Base-by-base conservation (phyloP, 371 early-diverging fungal species). In the Basidiobolus meristosporus region DNA sequence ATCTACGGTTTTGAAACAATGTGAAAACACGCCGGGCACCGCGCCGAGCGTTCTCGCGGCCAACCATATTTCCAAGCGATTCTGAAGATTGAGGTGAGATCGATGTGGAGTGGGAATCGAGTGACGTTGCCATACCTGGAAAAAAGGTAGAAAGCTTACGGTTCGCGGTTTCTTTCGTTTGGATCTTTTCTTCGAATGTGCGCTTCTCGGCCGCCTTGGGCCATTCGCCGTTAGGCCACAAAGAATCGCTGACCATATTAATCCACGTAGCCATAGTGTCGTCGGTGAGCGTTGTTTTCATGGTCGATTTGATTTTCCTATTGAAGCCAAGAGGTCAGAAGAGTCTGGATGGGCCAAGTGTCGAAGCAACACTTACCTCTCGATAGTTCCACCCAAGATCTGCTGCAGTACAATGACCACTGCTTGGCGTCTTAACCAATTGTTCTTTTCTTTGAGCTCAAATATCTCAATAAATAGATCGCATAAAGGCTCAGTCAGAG, bases 391-490 rank as follows among this genome's bases (percentile, higher is more conserved):
- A 42, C 87, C 87, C 31, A 89, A 57, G 1, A 90, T 68, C 36
- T 83, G 82, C 36, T 87, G 85, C 35, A 89, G 47, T 1, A 89
- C 64, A 12, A 87, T 69, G 4, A 74, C 73, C 9, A 90, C 68
- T 0, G 91, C 88, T 43, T 85, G 81, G 36, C 83, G 66, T 19
- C 89, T 61, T 26, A 89, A 55, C 85, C 85, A 90, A 45, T 85
- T 90, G 50, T 77, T 80, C 44, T 73, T 74, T 40, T 73, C 79
- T 50, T 76, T 75, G 19, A 90, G 58, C 23, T 87, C 90, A 60
- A 90, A 90, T 40, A 82, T 53, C 53, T 89, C 89, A 39, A 82
- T 68, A 45, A 90, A 74, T 31, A 89, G 53, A 43, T 85, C 87
- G 46, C 78, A 68, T 4, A 90, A 44, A 6, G 79, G 71, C 39